phyloP scores from a whole-genome alignment of 768 basidiomycete species.

The Omphalotus guepiniiformis region DNA sequence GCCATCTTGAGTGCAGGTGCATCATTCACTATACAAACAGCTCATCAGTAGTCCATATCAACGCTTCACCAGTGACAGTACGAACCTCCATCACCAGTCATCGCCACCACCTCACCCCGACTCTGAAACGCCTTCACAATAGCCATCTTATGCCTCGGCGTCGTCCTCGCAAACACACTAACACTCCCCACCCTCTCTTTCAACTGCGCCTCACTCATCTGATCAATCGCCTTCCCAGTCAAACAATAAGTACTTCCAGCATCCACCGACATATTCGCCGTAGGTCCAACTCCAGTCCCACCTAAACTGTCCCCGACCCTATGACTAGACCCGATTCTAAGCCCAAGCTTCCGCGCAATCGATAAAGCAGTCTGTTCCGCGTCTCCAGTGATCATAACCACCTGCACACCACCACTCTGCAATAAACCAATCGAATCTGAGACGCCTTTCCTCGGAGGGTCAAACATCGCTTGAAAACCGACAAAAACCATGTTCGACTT shows the following conservation, averaged over 20 bases:
- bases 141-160: conserved; percentile 96
- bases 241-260: conserved; percentile 41
- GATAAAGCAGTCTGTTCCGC: conserved; percentile 87
- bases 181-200: conserved; percentile 77
- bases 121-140: conserved; percentile 93
- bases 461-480: conserved; percentile 93
- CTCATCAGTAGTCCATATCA: conserved; percentile 6
- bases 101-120: conserved; percentile 86
- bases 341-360: conserved; percentile 82
- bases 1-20: conserved; percentile 97
- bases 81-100: conserved; percentile 95
- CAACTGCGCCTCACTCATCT: conserved; percentile 76
- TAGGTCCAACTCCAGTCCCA: conserved; percentile 12
- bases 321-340: conserved; percentile 52
- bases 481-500: conserved; percentile 74
- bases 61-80: conserved; percentile 10
- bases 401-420: conserved; percentile 83
- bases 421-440: conserved; percentile 80
- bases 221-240: conserved; percentile 82
- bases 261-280: neutral
- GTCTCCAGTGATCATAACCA: conserved; percentile 99
- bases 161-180: conserved; percentile 92
- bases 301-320: conserved; percentile 37
- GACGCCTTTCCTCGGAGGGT: conserved; percentile 93
- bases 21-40: conserved; percentile 69